A percentile compares a stretch with the other conserved stretches of the same genome.
Evolutionary conservation across 1,139 yeast genomes (phyloP).

Genomic region (Geotrichum cucujoidarum): DNA sequence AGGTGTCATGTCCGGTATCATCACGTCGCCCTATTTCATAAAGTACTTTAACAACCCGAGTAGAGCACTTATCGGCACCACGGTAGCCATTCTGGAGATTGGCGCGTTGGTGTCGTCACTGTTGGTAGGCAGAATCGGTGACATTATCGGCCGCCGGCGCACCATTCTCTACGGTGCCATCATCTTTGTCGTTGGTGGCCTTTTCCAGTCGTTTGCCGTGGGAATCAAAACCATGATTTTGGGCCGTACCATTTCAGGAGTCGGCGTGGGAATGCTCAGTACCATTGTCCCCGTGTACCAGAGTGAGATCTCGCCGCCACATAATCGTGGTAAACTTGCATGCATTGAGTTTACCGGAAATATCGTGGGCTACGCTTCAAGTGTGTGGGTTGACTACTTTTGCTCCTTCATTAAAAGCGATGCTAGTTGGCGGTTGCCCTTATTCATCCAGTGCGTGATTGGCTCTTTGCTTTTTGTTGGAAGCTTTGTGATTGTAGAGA

Average conservation of each 20-base stretch:
- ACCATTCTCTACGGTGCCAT: slow-evolving; percentile 52
- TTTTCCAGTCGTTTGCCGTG: slow-evolving; percentile 53
- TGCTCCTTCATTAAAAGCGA: slow-evolving; percentile 58
- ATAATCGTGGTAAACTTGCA: slow-evolving; percentile 80
- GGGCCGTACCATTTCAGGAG: slow-evolving; percentile 70
- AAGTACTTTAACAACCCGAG: slow-evolving; percentile 42
- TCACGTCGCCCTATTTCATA: slow-evolving; percentile 53
- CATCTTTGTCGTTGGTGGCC: slow-evolving; percentile 58
- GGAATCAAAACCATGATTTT: slow-evolving; percentile 60
- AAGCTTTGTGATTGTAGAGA: slow-evolving; percentile 71
- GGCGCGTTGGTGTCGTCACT: slow-evolving; percentile 69
- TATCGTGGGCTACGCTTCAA: slow-evolving; percentile 75
- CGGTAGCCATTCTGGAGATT: slow-evolving; percentile 63
- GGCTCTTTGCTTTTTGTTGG: slow-evolving; percentile 67
- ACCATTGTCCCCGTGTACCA: slow-evolving; percentile 92
- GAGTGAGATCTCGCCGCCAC: slow-evolving; percentile 86
- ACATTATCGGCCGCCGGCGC: slow-evolving; percentile 58
- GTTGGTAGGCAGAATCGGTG: slow-evolving; percentile 57
- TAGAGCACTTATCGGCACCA: slow-evolving; percentile 49
- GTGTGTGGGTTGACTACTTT: slow-evolving; percentile 86
- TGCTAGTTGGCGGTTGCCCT: slow-evolving; percentile 73
- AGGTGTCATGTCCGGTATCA: slow-evolving; percentile 69
- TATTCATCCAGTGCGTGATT: slow-evolving; percentile 68
- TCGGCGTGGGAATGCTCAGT: slow-evolving; percentile 76
- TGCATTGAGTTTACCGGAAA: slow-evolving; percentile 92